These are phyloP conservation scores for Colletotrichum sp. DNA, from an alignment of 2,329 filamentous ascomycete species.

Conservation along the genomic window DNA sequence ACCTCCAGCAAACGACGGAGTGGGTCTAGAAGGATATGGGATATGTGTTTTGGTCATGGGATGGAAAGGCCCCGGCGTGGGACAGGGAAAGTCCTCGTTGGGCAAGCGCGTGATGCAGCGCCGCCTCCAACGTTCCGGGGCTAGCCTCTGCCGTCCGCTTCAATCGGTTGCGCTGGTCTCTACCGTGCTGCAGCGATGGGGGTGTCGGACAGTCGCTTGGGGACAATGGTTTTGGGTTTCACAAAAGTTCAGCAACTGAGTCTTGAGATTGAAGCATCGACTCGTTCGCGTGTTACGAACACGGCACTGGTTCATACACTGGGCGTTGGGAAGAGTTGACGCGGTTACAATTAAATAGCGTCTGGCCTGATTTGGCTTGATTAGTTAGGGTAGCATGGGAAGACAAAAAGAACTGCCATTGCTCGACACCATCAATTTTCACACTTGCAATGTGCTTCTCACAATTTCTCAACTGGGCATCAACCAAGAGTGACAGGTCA, in stretches of 20 bases:
- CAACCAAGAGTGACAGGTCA: background rate
- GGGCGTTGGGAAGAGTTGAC: conserved; percentile 15
- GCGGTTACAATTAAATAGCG: background rate
- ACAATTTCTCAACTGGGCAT: background rate
- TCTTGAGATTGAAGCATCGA: conserved; percentile 22
- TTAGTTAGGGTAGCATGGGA: conserved; percentile 18
- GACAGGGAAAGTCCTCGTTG: background rate
- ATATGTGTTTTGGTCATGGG: background rate
- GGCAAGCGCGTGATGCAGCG: background rate
- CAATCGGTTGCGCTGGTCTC: background rate
- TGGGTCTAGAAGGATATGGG: background rate
- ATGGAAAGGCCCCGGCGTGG: background rate
- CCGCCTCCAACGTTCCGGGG: background rate
- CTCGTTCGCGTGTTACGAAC: conserved; percentile 3
- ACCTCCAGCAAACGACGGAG: conserved; percentile 23
- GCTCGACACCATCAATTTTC: background rate
- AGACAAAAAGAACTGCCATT: conserved; percentile 9
- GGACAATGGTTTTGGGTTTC: background rate
- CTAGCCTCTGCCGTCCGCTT: background rate
- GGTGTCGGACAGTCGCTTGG: background rate
- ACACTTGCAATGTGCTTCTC: background rate
- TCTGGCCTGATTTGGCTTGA: conserved; percentile 7
- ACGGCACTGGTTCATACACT: background rate
- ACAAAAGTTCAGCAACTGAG: conserved; percentile 18
- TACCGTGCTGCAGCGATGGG: background rate